Base-by-base conservation (phyloP, 192 early-diverging fungal species). In the Coemansia aciculifera region DNA sequence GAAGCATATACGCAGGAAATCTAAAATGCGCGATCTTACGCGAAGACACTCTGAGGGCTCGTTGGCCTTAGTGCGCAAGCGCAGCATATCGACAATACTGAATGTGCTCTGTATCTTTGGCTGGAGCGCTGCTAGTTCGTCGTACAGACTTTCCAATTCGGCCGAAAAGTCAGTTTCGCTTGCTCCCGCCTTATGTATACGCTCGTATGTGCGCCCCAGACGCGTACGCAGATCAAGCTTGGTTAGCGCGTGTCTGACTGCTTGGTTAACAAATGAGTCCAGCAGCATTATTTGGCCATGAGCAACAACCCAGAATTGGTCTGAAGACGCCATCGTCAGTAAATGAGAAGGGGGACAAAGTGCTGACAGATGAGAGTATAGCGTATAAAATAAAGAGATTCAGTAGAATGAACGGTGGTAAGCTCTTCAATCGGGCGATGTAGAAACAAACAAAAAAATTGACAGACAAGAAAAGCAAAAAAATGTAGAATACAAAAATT, bases 181-280 rank as follows among this genome's bases (percentile, higher is more conserved):
- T 12, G 43, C 37, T 27, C 38, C 44, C 15, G 29, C 62, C 2
- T 7, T 31, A n/a, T 67, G 39, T 24, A 13, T 19, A 15, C 59
- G 69, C 44, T 75, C 54, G 5, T 76, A 67, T 29, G 73, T n/a
- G 21, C 68, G 66, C 12, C 68, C 70, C 39, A 81, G 62, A 11
- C 54, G 64, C 29, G 46, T 48, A 21, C 74, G 79, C 62, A 76
- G 66, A 12, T 44, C 44, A 15, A 81, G 71, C 29, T 46, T 67
- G 11, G 24, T 27, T 36, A 76, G 62, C 3, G 74, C 67, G 37
- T 70, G 62, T 17, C 79, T 64, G n/a, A 60, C 61, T 27, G 79
- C 70, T 34, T 73, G 74, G 56, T 81, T 64, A 1, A 73, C 54
- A 46, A 81, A 76, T 11, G 79, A 76, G 39, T 81, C 79, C 11